These are phyloP conservation scores for Bruguiera sexangula DNA, from an alignment of 345 rosid genomes.

Conservation along the genomic window DNA sequence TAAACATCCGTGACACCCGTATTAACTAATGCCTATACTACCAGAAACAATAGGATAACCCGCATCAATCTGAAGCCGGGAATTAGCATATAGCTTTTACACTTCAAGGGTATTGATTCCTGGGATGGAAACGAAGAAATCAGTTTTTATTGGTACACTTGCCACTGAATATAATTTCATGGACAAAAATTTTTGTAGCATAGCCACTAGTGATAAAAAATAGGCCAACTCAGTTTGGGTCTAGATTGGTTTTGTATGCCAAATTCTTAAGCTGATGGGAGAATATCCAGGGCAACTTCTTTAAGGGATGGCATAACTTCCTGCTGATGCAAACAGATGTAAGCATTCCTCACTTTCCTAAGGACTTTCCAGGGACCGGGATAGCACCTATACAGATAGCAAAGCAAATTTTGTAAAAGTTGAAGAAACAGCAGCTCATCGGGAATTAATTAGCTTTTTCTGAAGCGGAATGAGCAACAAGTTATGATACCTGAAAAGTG, in stretches of 20 bases:
- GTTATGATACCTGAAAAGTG: constrained; percentile 70
- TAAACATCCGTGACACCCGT: too few relatives aligned
- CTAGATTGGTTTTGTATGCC: background rate
- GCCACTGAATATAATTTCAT: too few relatives aligned
- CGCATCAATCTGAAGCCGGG: too few relatives aligned
- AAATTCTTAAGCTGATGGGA: constrained; percentile 52
- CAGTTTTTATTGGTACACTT: too few relatives aligned
- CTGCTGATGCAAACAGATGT: constrained; percentile 63
- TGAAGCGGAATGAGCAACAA: background rate
- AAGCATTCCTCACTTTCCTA: constrained; percentile 41
- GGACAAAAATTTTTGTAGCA: too few relatives aligned
- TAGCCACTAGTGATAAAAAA: background rate
- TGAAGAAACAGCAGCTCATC: background rate
- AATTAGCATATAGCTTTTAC: too few relatives aligned
- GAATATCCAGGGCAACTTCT: constrained; percentile 83
- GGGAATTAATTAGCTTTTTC: background rate
- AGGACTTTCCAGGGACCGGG: constrained; percentile 95
- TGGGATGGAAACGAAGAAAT: too few relatives aligned
- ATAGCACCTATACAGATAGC: constrained; percentile 49
- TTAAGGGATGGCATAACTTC: constrained; percentile 85
- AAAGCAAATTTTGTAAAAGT: background rate
- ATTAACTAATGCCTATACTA: too few relatives aligned
- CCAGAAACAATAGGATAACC: too few relatives aligned
- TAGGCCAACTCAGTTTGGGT: background rate
- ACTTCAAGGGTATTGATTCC: too few relatives aligned